phyloP scores from a whole-genome alignment of 2,329 filamentous ascomycete species.

The Colletotrichum tanaceti region DNA sequence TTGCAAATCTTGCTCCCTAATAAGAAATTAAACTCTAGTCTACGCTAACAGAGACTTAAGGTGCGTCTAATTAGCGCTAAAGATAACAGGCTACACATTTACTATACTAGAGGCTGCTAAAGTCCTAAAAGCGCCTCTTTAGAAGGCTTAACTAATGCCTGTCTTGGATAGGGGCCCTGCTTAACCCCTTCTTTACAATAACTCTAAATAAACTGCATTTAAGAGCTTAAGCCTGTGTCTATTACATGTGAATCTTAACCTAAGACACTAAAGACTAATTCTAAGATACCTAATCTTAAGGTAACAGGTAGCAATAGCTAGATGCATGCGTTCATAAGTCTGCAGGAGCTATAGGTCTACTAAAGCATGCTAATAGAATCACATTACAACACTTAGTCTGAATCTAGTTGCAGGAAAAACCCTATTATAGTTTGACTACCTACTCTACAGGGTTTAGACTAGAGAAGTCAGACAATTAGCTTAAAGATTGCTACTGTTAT shows the following conservation, averaged over 20 bases:
- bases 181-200: background rate
- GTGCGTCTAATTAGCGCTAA: background rate
- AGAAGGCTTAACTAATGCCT: slow-evolving; percentile 14
- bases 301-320: background rate
- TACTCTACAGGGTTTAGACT: too few species aligned
- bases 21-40: background rate
- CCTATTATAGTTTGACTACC: too few species aligned
- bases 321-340: background rate
- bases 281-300: background rate
- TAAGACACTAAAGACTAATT: background rate
- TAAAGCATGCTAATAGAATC: background rate
- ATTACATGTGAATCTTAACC: too few species aligned
- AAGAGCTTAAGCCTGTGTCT: background rate
- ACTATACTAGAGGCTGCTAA: too few species aligned
- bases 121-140: slow-evolving; percentile 13
- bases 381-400: too few species aligned
- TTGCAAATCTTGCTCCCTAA: background rate
- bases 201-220: background rate
- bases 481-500: too few species aligned
- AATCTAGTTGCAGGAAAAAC: too few species aligned
- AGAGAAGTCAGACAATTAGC: too few species aligned
- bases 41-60: background rate
- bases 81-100: too few species aligned
- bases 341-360: background rate
- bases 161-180: background rate